A percentile compares a stretch with the other conserved stretches of the same genome.
Conservation (phyloP, 306 rosid species). For the Dalbergia oliveri region DNA sequence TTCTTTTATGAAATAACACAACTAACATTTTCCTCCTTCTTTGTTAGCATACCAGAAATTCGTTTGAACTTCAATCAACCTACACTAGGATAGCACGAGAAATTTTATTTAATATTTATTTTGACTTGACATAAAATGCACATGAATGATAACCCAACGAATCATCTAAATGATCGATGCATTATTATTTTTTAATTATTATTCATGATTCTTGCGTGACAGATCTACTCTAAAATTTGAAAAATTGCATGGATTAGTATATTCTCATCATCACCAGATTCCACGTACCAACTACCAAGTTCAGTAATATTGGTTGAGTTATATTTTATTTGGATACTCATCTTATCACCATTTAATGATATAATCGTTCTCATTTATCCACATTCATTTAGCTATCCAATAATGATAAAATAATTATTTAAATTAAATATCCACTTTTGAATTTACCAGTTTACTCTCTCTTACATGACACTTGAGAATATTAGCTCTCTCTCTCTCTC, state of each 20-base stretch:
- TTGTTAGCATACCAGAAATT: not conserved
- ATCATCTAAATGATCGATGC: not conserved
- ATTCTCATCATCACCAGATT: not conserved
- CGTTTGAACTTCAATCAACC: not conserved
- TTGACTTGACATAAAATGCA: not conserved
- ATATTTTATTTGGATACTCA: no score
- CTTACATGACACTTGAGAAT: not conserved
- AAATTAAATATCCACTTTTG: no score
- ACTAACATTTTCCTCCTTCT: not conserved
- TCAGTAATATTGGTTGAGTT: no score
- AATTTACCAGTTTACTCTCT: not conserved
- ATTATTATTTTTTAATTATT: not conserved
- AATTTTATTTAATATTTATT: not conserved
- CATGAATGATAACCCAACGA: not conserved
- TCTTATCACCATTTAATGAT: no score
- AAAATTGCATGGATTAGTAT: slow-evolving; percentile 2
- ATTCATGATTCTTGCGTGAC: not conserved
- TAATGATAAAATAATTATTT: no score
- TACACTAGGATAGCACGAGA: not conserved
- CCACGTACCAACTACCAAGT: not conserved
- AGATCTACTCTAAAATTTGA: not conserved
- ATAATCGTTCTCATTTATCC: no score
- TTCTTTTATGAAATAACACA: not conserved
- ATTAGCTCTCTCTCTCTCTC: not conserved
- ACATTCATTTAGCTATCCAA: no score